These are phyloP conservation scores for Calonectria hawksworthii DNA, from an alignment of 2,329 filamentous ascomycete genomes.

Conservation along the genomic window DNA sequence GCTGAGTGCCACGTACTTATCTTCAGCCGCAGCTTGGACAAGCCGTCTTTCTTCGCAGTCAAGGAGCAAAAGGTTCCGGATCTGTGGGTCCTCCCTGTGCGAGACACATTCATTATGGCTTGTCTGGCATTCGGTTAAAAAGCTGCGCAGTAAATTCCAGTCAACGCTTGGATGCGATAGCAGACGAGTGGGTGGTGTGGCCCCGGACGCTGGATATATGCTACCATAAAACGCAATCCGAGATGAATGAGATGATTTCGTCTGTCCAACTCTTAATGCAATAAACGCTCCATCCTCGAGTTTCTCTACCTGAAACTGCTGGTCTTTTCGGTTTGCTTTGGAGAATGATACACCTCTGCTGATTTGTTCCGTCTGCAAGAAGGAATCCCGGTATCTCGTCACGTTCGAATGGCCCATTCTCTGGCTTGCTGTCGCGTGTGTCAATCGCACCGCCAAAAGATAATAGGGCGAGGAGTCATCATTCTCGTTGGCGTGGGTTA, in stretches of 20 bases:
- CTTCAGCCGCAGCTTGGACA: background rate
- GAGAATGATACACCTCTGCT: background rate
- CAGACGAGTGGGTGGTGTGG: background rate
- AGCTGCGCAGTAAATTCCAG: background rate
- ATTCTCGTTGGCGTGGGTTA: background rate
- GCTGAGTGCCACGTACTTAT: conserved; percentile 20
- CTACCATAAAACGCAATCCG: background rate
- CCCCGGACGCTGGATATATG: conserved; percentile 1
- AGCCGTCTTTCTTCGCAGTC: conserved; percentile 8
- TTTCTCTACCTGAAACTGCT: background rate
- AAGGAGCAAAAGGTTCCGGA: background rate
- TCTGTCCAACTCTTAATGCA: conserved; percentile 5
- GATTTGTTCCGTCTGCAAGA: background rate
- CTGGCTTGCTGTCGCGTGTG: background rate
- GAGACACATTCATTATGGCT: background rate
- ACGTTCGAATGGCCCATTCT: background rate
- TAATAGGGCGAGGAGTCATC: background rate
- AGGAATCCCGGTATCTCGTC: background rate
- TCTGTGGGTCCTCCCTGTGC: background rate
- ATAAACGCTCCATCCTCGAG: conserved; percentile 1
- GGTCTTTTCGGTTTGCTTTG: background rate
- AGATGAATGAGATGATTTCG: background rate
- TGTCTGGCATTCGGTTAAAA: background rate
- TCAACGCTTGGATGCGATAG: background rate
- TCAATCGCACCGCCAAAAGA: background rate